These are phyloP conservation scores for Chamaecrista fasciculata DNA, from an alignment of 306 rosid genomes.

Conservation along the genomic window DNA sequence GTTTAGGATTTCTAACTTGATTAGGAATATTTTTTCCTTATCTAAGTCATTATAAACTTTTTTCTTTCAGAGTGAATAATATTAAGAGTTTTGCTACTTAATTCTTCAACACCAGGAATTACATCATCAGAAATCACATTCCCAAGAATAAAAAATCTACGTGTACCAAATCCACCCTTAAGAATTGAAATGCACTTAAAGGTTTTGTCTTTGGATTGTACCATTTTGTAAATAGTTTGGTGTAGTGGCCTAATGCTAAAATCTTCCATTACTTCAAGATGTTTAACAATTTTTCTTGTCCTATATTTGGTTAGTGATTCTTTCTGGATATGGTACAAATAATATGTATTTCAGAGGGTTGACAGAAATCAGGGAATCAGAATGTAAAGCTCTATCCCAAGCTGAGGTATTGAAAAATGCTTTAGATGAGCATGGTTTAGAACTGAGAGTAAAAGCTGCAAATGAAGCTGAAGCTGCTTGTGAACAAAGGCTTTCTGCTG, in stretches of 20 bases:
- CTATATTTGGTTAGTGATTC: slow-evolving; percentile 20
- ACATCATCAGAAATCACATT: too few species aligned
- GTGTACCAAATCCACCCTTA: too few species aligned
- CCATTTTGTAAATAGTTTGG: slow-evolving; percentile 13
- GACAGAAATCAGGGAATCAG: slow-evolving; percentile 80
- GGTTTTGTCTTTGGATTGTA: slow-evolving; percentile 24
- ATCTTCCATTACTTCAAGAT: slow-evolving; percentile 12
- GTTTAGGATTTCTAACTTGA: too few species aligned
- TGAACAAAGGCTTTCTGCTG: slow-evolving; percentile 78
- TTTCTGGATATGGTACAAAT: slow-evolving; percentile 29
- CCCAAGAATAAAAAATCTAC: too few species aligned
- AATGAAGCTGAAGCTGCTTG: slow-evolving; percentile 95
- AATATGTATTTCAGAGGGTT: slow-evolving; percentile 54
- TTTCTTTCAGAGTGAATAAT: too few species aligned
- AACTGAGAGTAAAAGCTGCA: slow-evolving; percentile 94
- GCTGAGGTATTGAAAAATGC: slow-evolving; percentile 76
- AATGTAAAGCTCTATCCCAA: slow-evolving; percentile 66
- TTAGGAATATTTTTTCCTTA: too few species aligned
- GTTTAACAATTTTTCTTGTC: not conserved
- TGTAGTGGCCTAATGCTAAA: slow-evolving; percentile 15
- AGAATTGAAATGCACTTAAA: not conserved
- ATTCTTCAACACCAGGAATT: too few species aligned
- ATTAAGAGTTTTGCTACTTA: too few species aligned
- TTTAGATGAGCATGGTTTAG: slow-evolving; percentile 88
- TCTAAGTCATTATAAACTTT: too few species aligned